Base-by-base conservation (phyloP, 2,329 filamentous ascomycete species). In the Sodiomyces alkalinus region DNA sequence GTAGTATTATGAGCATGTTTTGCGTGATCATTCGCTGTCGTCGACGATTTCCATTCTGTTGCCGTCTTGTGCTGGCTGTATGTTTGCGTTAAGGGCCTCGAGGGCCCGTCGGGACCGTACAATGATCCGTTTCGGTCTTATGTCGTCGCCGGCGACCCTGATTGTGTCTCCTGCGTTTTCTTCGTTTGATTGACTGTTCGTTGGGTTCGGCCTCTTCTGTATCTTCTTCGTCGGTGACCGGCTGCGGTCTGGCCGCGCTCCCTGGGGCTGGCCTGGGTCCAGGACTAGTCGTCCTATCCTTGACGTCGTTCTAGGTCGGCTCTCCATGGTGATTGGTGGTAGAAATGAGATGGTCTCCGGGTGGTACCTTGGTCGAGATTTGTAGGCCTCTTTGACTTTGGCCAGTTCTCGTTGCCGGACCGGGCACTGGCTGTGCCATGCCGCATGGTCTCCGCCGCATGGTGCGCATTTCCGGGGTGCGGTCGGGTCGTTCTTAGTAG, bases 1-100 rank as follows among this genome's bases (percentile, higher is more conserved):
- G 6, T 31, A 31, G 24, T 27, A 26, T 31, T 19, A 7, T 23
- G 7, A 31, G 29, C 26, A 14, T 31, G 4, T 19, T 19, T 27
- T 31, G 13, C 20, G 12, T 22, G 7, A n/a, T 31, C 6, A 31
- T 31, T 31, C 16, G 16, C 19, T 31, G 7, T 31, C 14, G 16
- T 31, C 6, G 6, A 22, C 24, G 1, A 31, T 26, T 14, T 30
- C 28, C 7, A 30, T 30, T 15, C n/a, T 24, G 22, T 30, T 18
- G 28, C 28, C 26, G 17, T 30, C 12, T 6, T 30, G 17, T 26
- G 12, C 22, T 3, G 24, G 19, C 28, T 30, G 17, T 15, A 18
- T 30, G 9, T 30, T 30, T 2, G 6, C 23, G 18, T 30, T 23
- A 17, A 30, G 19, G 13, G 28, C 28, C 17, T 30, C n/a, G 15